A percentile compares a stretch with the other conserved stretches of the same genome.
Conservation (phyloP, 441 rosid species). For the Flueggea neowawraea region DNA sequence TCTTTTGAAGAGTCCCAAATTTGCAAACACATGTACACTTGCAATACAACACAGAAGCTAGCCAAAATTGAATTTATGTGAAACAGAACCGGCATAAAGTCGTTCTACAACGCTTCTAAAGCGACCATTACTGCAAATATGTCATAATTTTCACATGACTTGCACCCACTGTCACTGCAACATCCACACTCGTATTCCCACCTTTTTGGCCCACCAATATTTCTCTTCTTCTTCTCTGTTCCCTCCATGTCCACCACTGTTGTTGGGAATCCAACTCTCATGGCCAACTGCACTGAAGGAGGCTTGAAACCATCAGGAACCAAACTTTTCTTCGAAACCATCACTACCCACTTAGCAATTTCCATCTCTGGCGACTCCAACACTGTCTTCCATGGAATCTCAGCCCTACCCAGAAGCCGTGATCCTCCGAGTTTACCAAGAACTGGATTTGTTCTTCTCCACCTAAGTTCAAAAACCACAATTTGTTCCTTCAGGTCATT, state of each 20-base stretch:
- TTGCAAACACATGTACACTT: too few species aligned
- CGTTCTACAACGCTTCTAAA: conserved; percentile 35
- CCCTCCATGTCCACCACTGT: conserved; percentile 8
- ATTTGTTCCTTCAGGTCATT: conserved; percentile 38
- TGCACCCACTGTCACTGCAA: conserved; percentile 30
- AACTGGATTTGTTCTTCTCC: conserved; percentile 31
- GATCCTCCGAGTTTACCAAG: conserved; percentile 45
- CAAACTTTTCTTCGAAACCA: conserved; percentile 23
- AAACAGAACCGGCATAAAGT: too few species aligned
- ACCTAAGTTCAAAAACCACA: conserved; percentile 58
- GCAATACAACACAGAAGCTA: too few species aligned
- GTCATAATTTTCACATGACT: conserved; percentile 40
- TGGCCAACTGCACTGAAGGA: conserved; percentile 44
- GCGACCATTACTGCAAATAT: conserved; percentile 55
- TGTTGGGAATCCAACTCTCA: conserved; percentile 34
- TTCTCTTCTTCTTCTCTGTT: conserved; percentile 19
- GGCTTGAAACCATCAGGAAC: conserved; percentile 30
- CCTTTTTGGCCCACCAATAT: conserved; percentile 19
- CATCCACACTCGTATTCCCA: conserved; percentile 31
- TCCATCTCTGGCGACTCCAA: conserved; percentile 55
- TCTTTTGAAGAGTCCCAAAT: too few species aligned
- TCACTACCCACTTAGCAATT: conserved; percentile 50
- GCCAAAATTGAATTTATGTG: too few species aligned
- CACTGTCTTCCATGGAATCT: conserved; percentile 58
- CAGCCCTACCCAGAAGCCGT: conserved; percentile 55